Conservation (phyloP, 768 basidiomycete species). For the Termitomyces sp. region DNA sequence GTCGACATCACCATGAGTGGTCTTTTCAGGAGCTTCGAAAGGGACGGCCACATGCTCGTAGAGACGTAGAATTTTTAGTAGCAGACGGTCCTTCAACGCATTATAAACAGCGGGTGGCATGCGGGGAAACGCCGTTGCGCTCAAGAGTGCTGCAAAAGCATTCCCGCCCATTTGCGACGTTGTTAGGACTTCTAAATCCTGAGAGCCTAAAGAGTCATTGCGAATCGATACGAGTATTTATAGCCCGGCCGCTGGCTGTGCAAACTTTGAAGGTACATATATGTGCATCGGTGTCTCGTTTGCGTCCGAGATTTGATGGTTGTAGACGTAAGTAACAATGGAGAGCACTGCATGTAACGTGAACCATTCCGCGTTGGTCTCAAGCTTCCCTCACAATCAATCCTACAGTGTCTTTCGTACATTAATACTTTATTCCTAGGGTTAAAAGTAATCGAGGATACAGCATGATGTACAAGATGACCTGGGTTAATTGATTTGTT, state of each 20-base stretch:
- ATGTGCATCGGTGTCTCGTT: no score
- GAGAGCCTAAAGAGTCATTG: not conserved
- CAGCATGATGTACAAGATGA: not conserved
- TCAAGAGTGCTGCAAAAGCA: constrained; percentile 51
- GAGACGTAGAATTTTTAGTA: constrained; percentile 36
- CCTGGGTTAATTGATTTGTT: constrained; percentile 3
- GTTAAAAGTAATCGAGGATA: not conserved
- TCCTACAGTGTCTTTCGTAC: not conserved
- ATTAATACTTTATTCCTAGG: not conserved
- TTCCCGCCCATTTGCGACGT: constrained; percentile 60
- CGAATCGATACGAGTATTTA: not conserved
- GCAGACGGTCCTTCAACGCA: constrained; percentile 43
- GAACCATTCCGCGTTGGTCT: no score
- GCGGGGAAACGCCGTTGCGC: constrained; percentile 51
- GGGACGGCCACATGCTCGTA: constrained; percentile 55
- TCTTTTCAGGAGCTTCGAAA: constrained; percentile 61
- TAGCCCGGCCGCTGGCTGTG: not conserved
- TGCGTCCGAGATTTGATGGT: no score
- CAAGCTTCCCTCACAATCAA: not conserved
- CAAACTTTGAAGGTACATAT: not conserved
- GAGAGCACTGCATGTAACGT: no score
- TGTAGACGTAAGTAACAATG: no score
- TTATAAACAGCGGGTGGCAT: constrained; percentile 54
- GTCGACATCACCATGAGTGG: constrained; percentile 68
- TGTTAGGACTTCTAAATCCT: not conserved